phyloP scores from a whole-genome alignment of 2,329 filamentous ascomycete species.

The Chalaropsis ovoidea region DNA sequence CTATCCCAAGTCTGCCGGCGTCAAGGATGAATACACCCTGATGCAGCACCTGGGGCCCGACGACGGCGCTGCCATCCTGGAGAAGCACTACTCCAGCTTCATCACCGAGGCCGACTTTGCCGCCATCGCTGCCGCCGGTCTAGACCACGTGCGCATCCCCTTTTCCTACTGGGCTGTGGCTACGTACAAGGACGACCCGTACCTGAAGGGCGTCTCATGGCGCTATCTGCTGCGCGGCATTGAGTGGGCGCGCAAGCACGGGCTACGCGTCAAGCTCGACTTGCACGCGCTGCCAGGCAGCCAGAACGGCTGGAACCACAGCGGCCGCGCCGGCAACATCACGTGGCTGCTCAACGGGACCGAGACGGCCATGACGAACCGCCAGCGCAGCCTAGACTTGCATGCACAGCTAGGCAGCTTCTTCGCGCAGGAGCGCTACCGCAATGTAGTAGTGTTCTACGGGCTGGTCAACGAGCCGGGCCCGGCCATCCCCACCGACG shows the following conservation, averaged over 20 bases:
- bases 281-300: conserved; percentile 47
- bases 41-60: conserved; percentile 38
- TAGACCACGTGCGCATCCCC: conserved; percentile 50
- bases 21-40: conserved; percentile 45
- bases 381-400: conserved; percentile 45
- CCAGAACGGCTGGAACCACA: conserved; percentile 55
- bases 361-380: conserved; percentile 29
- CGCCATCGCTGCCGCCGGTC: conserved; percentile 46
- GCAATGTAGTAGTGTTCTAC: conserved; percentile 54
- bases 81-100: conserved; percentile 43
- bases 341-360: conserved; percentile 29
- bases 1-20: conserved; percentile 31
- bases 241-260: conserved; percentile 44
- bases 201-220: conserved; percentile 33
- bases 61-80: conserved; percentile 36
- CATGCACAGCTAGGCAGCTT: conserved; percentile 37
- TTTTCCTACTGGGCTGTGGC: conserved; percentile 52
- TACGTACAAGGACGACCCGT: conserved; percentile 40
- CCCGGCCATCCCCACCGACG: conserved; percentile 45
- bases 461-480: conserved; percentile 59
- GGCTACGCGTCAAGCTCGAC: conserved; percentile 49
- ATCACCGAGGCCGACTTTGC: conserved; percentile 44
- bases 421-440: conserved; percentile 32
- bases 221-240: conserved; percentile 46
- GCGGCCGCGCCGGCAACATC: conserved; percentile 39